Evolutionary conservation across 1,284 basidiomycete genomes (phyloP).

Genomic region (Neonothopanus nambi): DNA sequence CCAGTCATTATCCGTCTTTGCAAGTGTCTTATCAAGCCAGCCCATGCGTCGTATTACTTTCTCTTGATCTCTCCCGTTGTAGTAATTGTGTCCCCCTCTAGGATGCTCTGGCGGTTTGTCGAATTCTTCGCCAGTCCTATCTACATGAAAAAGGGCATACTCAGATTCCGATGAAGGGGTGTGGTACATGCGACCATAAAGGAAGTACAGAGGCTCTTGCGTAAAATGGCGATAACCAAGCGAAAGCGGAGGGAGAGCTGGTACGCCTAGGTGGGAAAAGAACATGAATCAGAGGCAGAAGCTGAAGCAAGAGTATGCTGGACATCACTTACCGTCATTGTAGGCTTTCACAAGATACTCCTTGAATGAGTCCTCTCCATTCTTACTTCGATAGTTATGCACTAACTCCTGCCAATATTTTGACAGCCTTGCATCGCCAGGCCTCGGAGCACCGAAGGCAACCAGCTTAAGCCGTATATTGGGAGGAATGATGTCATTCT

Average conservation of each 20-base stretch:
- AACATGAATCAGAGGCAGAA: neutral
- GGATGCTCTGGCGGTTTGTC: constrained; percentile 32
- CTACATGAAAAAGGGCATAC: constrained; percentile 41
- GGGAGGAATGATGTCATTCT: constrained; percentile 24
- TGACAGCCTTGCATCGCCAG: constrained; percentile 44
- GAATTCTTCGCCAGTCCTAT: constrained; percentile 15
- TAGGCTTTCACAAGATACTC: constrained; percentile 55
- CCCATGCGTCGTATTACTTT: constrained; percentile 38
- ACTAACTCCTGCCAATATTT: constrained; percentile 41
- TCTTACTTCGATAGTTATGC: constrained; percentile 30
- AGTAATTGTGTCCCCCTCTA: constrained; percentile 60
- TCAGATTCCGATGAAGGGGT: constrained; percentile 47
- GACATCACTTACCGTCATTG: constrained; percentile 47
- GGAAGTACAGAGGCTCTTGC: constrained; percentile 45
- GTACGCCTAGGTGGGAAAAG: too few relatives aligned
- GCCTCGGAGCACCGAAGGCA: constrained; percentile 50
- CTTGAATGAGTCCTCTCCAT: constrained; percentile 37
- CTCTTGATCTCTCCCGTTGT: constrained; percentile 54
- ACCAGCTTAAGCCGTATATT: constrained; percentile 39
- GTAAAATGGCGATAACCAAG: constrained; percentile 56
- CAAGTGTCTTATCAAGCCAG: constrained; percentile 42
- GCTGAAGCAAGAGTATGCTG: neutral
- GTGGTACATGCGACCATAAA: constrained; percentile 44
- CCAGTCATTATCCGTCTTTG: constrained; percentile 29
- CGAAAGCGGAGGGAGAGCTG: constrained; percentile 46